These are phyloP conservation scores for Colletotrichum orchidophilum DNA, from an alignment of 2,329 filamentous ascomycete genomes.

Conservation along the genomic window DNA sequence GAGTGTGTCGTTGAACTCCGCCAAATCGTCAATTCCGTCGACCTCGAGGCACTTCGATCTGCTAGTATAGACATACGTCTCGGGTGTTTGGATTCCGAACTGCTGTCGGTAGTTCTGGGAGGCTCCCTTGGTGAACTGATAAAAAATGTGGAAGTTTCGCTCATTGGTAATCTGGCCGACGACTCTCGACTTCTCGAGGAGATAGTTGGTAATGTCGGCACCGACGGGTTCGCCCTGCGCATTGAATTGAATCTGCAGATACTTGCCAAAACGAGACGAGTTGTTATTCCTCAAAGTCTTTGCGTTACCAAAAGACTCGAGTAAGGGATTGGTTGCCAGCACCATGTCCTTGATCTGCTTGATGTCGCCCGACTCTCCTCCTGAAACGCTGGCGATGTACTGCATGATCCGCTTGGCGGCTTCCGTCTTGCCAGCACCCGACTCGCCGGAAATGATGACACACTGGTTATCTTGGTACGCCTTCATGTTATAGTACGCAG, in stretches of 20 bases:
- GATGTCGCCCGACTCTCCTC: constrained; percentile 84
- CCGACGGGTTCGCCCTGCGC: constrained; percentile 89
- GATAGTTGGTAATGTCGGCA: constrained; percentile 97
- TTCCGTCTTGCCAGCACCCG: constrained; percentile 97
- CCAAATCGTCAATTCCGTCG: constrained; percentile 88
- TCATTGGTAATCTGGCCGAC: constrained; percentile 95
- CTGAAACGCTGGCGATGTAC: constrained; percentile 97
- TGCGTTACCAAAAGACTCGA: constrained; percentile 98
- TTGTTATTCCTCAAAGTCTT: constrained; percentile 99
- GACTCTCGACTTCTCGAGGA: constrained; percentile 94
- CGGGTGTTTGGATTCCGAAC: constrained; percentile 91
- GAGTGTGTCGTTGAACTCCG: constrained; percentile 89
- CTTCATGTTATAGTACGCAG: constrained; percentile 99
- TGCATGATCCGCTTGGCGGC: constrained; percentile 99
- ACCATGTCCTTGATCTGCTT: constrained; percentile 99
- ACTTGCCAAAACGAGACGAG: constrained; percentile 97
- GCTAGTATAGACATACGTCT: constrained; percentile 94
- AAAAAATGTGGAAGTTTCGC: constrained; percentile 99
- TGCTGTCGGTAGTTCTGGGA: constrained; percentile 85
- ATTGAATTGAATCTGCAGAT: constrained; percentile 97
- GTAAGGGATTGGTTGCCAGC: constrained; percentile 93
- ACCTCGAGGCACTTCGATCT: constrained; percentile 95
- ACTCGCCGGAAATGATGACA: constrained; percentile 99
- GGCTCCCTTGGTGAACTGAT: constrained; percentile 96
- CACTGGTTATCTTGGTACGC: constrained; percentile 99